Evolutionary conservation across 2,329 filamentous ascomycete species (phyloP).

Genomic region (Capronia coronata): DNA sequence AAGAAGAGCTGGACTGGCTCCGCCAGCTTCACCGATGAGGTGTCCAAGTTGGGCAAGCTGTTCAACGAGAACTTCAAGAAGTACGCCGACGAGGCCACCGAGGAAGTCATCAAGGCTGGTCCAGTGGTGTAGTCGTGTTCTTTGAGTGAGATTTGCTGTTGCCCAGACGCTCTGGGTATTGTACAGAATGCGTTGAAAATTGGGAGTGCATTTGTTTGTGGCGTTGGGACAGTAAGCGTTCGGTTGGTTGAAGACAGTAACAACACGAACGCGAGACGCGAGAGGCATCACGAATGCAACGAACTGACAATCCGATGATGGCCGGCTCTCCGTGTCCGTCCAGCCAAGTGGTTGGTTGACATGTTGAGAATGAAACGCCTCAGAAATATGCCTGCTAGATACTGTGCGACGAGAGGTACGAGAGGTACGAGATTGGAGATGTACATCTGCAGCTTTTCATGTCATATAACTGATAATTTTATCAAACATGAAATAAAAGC

Average conservation of each 20-base stretch:
- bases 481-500: conserved; percentile 1
- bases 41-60: conserved; percentile 78
- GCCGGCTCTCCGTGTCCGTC: conserved; percentile 11
- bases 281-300: conserved; percentile 27
- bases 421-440: conserved; percentile 3
- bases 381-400: conserved; percentile 20
- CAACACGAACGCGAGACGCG: conserved; percentile 28
- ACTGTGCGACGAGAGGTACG: background rate
- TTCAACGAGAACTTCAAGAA: conserved; percentile 98
- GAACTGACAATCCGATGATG: conserved; percentile 26
- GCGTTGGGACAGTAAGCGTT: conserved; percentile 24
- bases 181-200: conserved; percentile 20
- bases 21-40: conserved; percentile 74
- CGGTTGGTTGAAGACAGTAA: conserved; percentile 18
- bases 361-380: conserved; percentile 7
- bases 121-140: conserved; percentile 36
- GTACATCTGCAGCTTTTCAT: conserved; percentile 5
- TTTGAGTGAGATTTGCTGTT: too few species aligned
- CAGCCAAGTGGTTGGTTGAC: conserved; percentile 10
- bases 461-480: background rate
- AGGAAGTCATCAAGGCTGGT: conserved; percentile 61
- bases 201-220: conserved; percentile 12
- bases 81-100: conserved; percentile 76
- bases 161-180: conserved; percentile 2
- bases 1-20: conserved; percentile 85